Conservation (phyloP, 768 basidiomycete genomes). For the Dacryopinax spathularia region DNA sequence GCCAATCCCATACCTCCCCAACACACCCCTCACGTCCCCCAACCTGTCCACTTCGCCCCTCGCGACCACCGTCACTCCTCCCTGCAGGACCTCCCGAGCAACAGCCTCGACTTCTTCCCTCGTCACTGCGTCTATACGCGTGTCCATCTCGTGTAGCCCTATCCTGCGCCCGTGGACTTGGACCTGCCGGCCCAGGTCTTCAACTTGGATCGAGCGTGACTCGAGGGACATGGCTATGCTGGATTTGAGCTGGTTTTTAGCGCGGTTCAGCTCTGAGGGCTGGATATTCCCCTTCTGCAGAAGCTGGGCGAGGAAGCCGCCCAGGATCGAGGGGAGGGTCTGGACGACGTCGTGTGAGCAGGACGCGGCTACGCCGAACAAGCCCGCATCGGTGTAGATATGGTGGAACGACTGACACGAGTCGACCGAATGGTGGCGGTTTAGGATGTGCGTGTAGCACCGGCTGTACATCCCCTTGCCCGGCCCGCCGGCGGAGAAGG, state of each 20-base stretch:
- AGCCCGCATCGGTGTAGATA: constrained; percentile 84
- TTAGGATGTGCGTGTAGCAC: constrained; percentile 88
- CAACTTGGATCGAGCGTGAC: constrained; percentile 68
- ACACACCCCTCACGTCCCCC: constrained; percentile 46
- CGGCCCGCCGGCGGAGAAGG: constrained; percentile 94
- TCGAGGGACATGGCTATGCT: constrained; percentile 90
- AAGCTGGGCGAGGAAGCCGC: background rate
- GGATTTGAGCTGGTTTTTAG: constrained; percentile 90
- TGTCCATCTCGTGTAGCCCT: constrained; percentile 80
- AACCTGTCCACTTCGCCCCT: constrained; percentile 66
- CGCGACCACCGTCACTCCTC: constrained; percentile 55
- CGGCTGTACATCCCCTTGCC: constrained; percentile 99
- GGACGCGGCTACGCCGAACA: constrained; percentile 83
- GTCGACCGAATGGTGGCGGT: constrained; percentile 85
- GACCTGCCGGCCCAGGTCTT: constrained; percentile 84
- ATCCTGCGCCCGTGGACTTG: constrained; percentile 78
- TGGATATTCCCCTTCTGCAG: constrained; percentile 28
- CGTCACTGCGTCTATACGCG: constrained; percentile 64
- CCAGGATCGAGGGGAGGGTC: background rate
- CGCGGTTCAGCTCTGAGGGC: constrained; percentile 57
- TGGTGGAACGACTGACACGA: constrained; percentile 96
- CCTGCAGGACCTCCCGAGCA: constrained; percentile 60
- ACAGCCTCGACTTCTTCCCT: constrained; percentile 58
- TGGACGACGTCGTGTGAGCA: constrained; percentile 36
- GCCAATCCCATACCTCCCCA: constrained; percentile 57